A percentile compares a stretch with the other conserved stretches of the same genome.
phyloP scores from a whole-genome alignment of 768 basidiomycete genomes.

The Agaricus subrufescens region DNA sequence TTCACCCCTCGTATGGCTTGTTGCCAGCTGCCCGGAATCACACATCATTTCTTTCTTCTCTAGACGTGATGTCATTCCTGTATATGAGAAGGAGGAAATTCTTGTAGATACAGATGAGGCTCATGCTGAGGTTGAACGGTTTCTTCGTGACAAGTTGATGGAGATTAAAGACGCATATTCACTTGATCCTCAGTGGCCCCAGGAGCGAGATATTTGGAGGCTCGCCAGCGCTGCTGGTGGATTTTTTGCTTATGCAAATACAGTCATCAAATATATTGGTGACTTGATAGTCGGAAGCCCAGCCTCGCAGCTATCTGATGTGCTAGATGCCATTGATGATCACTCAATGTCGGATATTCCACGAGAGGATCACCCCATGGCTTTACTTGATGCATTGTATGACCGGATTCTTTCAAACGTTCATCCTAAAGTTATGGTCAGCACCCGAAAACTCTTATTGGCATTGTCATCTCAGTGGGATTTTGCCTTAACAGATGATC shows the following conservation, averaged over 20 bases:
- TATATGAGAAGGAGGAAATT: too few species aligned
- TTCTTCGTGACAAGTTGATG: too few species aligned
- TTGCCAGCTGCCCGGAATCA: too few species aligned
- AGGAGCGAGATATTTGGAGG: background rate
- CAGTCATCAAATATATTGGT: background rate
- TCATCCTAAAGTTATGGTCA: background rate
- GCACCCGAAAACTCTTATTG: background rate
- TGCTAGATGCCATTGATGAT: background rate
- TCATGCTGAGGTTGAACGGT: too few species aligned
- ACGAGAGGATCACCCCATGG: constrained; percentile 1
- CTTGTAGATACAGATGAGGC: too few species aligned
- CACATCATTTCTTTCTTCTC: too few species aligned
- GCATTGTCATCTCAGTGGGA: background rate
- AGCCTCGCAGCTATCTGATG: background rate
- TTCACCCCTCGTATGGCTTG: too few species aligned
- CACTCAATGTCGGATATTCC: too few species aligned
- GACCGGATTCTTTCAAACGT: background rate
- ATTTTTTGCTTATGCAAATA: background rate
- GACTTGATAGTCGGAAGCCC: background rate
- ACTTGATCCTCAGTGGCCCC: background rate
- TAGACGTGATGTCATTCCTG: too few species aligned
- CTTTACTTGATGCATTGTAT: constrained; percentile 7
- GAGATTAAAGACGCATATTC: too few species aligned
- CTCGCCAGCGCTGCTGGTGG: background rate
- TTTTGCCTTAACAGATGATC: background rate